Conservation (phyloP, 495 filamentous ascomycete genomes). For the Filosporella fistucella region DNA sequence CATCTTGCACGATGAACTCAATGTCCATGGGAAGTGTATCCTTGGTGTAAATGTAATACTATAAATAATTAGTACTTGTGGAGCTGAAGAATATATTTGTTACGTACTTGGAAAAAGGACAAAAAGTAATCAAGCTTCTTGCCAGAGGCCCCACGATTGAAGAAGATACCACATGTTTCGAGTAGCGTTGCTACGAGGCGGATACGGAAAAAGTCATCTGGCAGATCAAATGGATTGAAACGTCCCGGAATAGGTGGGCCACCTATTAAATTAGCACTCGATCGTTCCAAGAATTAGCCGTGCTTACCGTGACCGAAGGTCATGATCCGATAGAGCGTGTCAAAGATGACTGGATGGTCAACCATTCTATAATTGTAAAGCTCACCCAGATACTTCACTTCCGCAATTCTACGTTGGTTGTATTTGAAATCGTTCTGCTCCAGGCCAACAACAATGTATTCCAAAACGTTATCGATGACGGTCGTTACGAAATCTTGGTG, state of each 20-base stretch:
- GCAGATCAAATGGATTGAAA: slow-evolving; percentile 71
- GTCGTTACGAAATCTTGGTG: slow-evolving; percentile 85
- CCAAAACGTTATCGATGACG: slow-evolving; percentile 85
- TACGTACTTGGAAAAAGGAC: slow-evolving; percentile 74
- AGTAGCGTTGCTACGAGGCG: slow-evolving; percentile 84
- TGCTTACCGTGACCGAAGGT: slow-evolving; percentile 70
- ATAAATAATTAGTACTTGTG: slow-evolving; percentile 27
- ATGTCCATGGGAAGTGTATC: slow-evolving; percentile 92
- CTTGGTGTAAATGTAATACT: slow-evolving; percentile 94
- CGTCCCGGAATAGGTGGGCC: slow-evolving; percentile 78
- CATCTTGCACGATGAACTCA: slow-evolving; percentile 95
- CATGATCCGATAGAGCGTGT: slow-evolving; percentile 89
- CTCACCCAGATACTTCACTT: slow-evolving; percentile 95
- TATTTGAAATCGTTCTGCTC: slow-evolving; percentile 97
- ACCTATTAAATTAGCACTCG: slow-evolving; percentile 33
- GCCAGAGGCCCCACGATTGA: slow-evolving; percentile 85
- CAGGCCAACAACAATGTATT: slow-evolving; percentile 81
- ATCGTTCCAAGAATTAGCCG: slow-evolving; percentile 27
- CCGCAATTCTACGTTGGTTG: slow-evolving; percentile 91
- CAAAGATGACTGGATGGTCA: slow-evolving; percentile 92
- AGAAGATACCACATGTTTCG: slow-evolving; percentile 95
- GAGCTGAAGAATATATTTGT: slow-evolving; percentile 18
- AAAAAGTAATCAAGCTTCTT: slow-evolving; percentile 99
- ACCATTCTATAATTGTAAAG: slow-evolving; percentile 98
- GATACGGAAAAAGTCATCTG: slow-evolving; percentile 94